A percentile compares a stretch with the other conserved stretches of the same genome.
These are phyloP conservation scores for Termitomyces sp. DNA, from an alignment of 768 basidiomycete genomes.

Conservation along the genomic window DNA sequence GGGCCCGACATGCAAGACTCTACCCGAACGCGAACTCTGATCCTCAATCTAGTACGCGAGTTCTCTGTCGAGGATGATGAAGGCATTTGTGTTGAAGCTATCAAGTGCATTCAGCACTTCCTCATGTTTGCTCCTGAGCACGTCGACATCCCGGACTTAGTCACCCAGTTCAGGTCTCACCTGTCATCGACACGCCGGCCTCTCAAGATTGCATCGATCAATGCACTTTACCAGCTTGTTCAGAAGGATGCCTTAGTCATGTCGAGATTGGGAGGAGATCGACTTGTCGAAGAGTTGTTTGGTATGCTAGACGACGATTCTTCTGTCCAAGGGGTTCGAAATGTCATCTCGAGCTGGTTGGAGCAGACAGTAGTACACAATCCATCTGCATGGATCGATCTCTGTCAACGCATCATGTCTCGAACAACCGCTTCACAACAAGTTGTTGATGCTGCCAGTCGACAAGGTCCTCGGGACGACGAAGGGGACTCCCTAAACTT, in stretches of 20 bases:
- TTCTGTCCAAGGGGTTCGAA: constrained; percentile 86
- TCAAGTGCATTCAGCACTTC: constrained; percentile 94
- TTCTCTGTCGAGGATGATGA: constrained; percentile 85
- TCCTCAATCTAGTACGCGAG: constrained; percentile 81
- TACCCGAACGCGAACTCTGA: constrained; percentile 65
- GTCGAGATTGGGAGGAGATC: constrained; percentile 91
- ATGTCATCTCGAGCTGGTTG: constrained; percentile 92
- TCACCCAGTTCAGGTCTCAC: constrained; percentile 71
- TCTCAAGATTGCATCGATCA: constrained; percentile 90
- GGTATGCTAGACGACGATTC: constrained; percentile 94
- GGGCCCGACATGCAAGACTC: constrained; percentile 96
- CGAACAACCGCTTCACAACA: constrained; percentile 83
- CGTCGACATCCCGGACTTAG: constrained; percentile 74
- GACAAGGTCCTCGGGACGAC: constrained; percentile 67
- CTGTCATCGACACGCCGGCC: constrained; percentile 78
- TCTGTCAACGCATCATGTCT: constrained; percentile 97
- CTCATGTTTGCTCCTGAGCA: constrained; percentile 91
- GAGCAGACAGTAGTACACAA: constrained; percentile 90
- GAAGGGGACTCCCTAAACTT: constrained; percentile 89
- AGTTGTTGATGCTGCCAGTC: constrained; percentile 55
- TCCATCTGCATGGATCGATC: constrained; percentile 96
- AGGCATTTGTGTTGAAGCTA: constrained; percentile 85
- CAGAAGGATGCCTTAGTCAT: constrained; percentile 90
- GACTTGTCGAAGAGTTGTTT: constrained; percentile 90
- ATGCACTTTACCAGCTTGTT: constrained; percentile 94